Evolutionary conservation across 2,329 filamentous ascomycete species (phyloP).

Genomic region (Arthroderma sp.): DNA sequence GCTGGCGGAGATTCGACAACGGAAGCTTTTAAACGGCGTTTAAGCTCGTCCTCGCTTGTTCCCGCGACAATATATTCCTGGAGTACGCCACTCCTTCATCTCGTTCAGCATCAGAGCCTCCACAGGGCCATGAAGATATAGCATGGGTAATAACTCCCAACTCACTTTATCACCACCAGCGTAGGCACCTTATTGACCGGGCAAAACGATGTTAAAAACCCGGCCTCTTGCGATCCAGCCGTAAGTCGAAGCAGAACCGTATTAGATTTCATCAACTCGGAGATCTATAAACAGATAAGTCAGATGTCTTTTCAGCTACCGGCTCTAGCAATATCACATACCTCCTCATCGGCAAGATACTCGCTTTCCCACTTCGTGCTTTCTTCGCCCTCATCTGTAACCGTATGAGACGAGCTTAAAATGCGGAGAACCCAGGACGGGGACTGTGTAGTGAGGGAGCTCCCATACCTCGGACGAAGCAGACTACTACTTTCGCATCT

Average conservation of each 20-base stretch:
- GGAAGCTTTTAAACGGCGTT: slow-evolving; percentile 39
- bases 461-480: slow-evolving; percentile 62
- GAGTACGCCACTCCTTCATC: slow-evolving; percentile 55
- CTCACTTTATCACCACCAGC: slow-evolving; percentile 52
- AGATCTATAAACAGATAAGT: slow-evolving; percentile 34
- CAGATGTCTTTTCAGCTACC: not conserved
- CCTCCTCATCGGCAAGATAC: slow-evolving; percentile 44
- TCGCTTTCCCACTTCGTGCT: slow-evolving; percentile 61
- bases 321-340: slow-evolving; percentile 19
- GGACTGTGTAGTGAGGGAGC: not conserved
- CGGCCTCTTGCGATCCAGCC: slow-evolving; percentile 65
- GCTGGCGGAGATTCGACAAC: slow-evolving; percentile 18
- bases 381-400: slow-evolving; percentile 34
- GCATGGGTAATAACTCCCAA: slow-evolving; percentile 2
- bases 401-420: not conserved
- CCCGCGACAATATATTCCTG: slow-evolving; percentile 62
- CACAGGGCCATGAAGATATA: not conserved
- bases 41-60: slow-evolving; percentile 52
- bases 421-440: not conserved
- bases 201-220: slow-evolving; percentile 69
- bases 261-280: slow-evolving; percentile 43
- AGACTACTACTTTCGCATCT: slow-evolving; percentile 64
- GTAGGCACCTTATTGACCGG: slow-evolving; percentile 67
- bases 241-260: slow-evolving; percentile 58
- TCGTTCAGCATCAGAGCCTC: not conserved